Base-by-base conservation (phyloP, 805 yeast genomes). In the Metschnikowia matae region DNA sequence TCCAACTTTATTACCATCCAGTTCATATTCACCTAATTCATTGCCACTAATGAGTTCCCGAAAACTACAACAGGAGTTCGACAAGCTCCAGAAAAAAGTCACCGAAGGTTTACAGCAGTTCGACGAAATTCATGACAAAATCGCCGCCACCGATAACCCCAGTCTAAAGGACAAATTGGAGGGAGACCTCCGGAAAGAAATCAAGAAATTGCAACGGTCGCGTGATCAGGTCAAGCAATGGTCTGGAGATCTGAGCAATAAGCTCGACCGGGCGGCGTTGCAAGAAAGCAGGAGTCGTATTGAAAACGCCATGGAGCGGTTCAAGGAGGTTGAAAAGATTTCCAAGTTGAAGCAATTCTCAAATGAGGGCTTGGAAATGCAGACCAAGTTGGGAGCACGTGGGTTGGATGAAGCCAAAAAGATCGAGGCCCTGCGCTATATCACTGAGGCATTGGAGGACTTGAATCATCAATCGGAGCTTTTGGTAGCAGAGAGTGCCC, bases 221-320 rank as follows among this genome's bases (percentile, higher is more conserved):
- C 80, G 98, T 65, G 99, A 92, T 68, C 98, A 90, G 71, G 88
- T 92, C 61, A 92, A 92, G 71, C 87, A 87, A 50, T 92, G 99
- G 99, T 71, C 90, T 65, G 82, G 92, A 40, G 91, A 92, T 58
- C 87, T 85, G 59, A 96, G 91, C 55, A 90, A 91, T 43, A 90
- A 95, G 66, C 96, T 92, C 61, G 78, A 73, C 54, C 70, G 72
- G 57, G 58, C 54, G 42, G 50, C 62, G 29, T 58, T 74, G 32
- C 74, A 65, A 46, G 94, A 89, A 65, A 87, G 86, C 61, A 79
- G 83, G 14, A 66, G 74, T 45, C 73, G 89, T 55, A 75, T 85
- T 50, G 97, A 92, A 61, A 87, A 90, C 62, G 94, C 94, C 54
- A 92, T 92, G 99, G 99, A 92, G 68, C 81, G 90, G 60, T 94